phyloP scores from a whole-genome alignment of 2,329 filamentous ascomycete genomes.

The Curvularia sp. region DNA sequence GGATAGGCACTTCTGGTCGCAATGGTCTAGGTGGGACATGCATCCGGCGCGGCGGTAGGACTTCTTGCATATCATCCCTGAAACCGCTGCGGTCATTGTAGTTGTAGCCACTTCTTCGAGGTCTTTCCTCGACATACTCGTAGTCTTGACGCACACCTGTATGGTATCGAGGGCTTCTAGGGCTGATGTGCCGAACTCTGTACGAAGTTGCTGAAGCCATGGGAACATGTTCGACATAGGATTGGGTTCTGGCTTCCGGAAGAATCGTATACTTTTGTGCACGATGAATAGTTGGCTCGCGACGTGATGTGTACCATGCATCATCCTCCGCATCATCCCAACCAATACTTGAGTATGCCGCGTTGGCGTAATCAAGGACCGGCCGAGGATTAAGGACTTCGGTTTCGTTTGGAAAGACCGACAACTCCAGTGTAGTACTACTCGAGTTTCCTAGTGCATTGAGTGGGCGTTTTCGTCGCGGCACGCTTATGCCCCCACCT shows the following conservation, averaged over 20 bases:
- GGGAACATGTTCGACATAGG: background rate
- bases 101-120: background rate
- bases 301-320: background rate
- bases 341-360: background rate
- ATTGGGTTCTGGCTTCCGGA: background rate
- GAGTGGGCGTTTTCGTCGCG: slow-evolving; percentile 34
- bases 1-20: background rate
- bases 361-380: background rate
- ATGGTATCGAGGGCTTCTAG: background rate
- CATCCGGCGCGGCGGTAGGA: background rate
- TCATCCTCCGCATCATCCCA: background rate
- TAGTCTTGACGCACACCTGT: background rate
- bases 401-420: slow-evolving; percentile 27
- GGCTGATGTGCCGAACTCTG: background rate
- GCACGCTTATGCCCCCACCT: slow-evolving; percentile 35
- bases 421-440: slow-evolving; percentile 23
- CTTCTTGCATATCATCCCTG: background rate
- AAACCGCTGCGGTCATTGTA: background rate
- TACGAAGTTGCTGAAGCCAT: background rate
- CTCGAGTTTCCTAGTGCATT: slow-evolving; percentile 14
- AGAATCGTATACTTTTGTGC: background rate
- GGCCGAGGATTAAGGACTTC: slow-evolving; percentile 33
- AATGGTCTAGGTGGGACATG: background rate
- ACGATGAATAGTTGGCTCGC: background rate
- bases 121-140: background rate